phyloP scores from a whole-genome alignment of 192 early-diverging fungal species.

The Gamsiella multidivaricata region DNA sequence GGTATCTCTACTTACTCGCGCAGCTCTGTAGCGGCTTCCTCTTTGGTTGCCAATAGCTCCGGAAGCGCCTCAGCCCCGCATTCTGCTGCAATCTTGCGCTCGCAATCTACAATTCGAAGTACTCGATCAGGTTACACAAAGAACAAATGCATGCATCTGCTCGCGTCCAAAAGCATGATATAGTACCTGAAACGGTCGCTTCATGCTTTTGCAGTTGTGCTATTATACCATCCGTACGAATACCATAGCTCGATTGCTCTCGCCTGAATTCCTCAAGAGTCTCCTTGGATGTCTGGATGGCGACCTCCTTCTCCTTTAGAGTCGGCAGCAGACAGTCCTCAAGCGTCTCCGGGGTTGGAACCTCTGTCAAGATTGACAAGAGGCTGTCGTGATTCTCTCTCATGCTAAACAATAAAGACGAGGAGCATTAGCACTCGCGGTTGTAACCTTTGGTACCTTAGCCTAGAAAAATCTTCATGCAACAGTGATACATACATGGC shows the following conservation, averaged over 20 bases:
- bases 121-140: no score
- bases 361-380: neutral
- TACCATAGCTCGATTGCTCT: conserved; percentile 10
- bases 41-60: conserved; percentile 32
- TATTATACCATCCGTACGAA: conserved; percentile 22
- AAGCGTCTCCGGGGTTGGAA: conserved; percentile 7
- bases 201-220: conserved; percentile 19
- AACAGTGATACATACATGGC: conserved; percentile 9
- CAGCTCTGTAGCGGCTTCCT: conserved; percentile 53
- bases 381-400: conserved; percentile 9
- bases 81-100: conserved; percentile 4
- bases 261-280: conserved; percentile 15
- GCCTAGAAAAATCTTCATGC: neutral
- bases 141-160: no score
- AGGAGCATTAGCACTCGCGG: neutral
- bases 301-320: conserved; percentile 58
- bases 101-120: no score
- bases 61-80: conserved; percentile 25
- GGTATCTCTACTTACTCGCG: conserved; percentile 53
- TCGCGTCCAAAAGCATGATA: no score
- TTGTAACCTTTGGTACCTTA: no score
- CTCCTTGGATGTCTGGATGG: conserved; percentile 52
- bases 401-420: conserved; percentile 16
- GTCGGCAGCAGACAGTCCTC: conserved; percentile 50
- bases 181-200: conserved; percentile 57